Evolutionary conservation across 192 early-diverging fungal species (phyloP), one percentile per base, ranked within the genome.

Genomic region (Dissophora ornata): DNA sequence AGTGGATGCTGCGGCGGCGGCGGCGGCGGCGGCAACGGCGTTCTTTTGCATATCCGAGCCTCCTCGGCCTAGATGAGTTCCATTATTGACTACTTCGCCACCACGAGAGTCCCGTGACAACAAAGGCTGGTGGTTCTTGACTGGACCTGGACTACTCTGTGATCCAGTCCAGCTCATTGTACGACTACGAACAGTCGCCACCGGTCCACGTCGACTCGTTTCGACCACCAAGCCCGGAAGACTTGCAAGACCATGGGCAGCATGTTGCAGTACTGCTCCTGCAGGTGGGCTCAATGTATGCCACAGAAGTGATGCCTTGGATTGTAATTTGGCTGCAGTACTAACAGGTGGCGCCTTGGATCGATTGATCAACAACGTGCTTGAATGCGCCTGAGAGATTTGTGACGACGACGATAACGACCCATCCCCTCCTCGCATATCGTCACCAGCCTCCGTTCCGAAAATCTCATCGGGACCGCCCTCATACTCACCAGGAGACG

Each of bases 161-260:
- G 62, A 11, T 34, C 73, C 73, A 24, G 73, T 77, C 73, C 73
- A 77, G 46, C 73, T 77, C 73, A 67, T 67, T 1, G 73, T 77
- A 3, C 73, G 73, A 33, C 53, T 77, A n/a, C 73, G 73, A 21
- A 62, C 73, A 1, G 73, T 62, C 6, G 65, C 73, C 13, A 77
- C 73, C 33, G 73, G 59, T 10, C 66, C 66, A n/a, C 77, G 67
- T 18, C 67, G 60, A 28, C 77, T 79, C 4, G 67, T 69, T 26
- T 79, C 77, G 10, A 51, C 77, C 24, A 70, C 77, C 10, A 79
- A 48, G 26, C 68, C 68, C 10, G 68, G 79, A 25, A 71, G 47
- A 40, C 79, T 71, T 13, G 69, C 73, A 10, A 77, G 28, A 19
- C 73, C 73, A 62, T 67, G 64, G 7, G 73, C 73, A 15, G 73